Evolutionary conservation across 352 stramenopile species (phyloP), one percentile per base, ranked within the genome.

Genomic region (Phytophthora pinifolia): DNA sequence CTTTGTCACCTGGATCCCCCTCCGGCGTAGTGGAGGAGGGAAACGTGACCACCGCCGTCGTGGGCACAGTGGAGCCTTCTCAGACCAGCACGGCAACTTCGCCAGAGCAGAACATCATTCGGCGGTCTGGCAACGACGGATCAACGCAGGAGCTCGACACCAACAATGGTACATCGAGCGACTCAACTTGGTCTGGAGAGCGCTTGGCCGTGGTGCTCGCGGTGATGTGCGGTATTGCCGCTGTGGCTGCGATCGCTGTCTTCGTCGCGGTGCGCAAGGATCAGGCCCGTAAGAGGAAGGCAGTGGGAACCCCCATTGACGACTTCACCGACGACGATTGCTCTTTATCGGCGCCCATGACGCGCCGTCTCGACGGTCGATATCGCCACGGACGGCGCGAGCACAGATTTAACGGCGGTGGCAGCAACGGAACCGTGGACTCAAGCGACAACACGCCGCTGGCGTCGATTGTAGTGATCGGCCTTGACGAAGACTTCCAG

Each of bases 231-330:
- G 64, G 50, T 0, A 54, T 78, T 25, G 70, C 49, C 1, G 58
- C 39, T 4, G 48, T 76, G 13, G 70, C 61, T 41, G 67, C 60
- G 4, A 43, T 83, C 18, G 70, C 56, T 2, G 58, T 79, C n/a
- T 71, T 84, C 41, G 54, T 71, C 7, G 63, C 70, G 17, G 41
- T 76, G 9, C 69, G 66, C 17, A 73, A 57, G 14, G 46, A 64
- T 25, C 47, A 62, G 20, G 42, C 17, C 35, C 57, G 34, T 14
- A 67, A 59, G 44, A 50, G 55, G 3, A 72, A 60, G 3, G 63
- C 42, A 25, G 58, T 70, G 2, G 53, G 58, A 31, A 84, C 68
- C 9, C 71, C 69, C 2, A 38, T 20, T 20, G 50, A 72, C 6
- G 55, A 71, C 30, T 62, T 51, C 30, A 52, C 39, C 1, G 42